Percentiles rank a stretch among this genome's conserved stretches.
phyloP scores from a whole-genome alignment of 2,329 filamentous ascomycete species.

The Hortaea sp. region DNA sequence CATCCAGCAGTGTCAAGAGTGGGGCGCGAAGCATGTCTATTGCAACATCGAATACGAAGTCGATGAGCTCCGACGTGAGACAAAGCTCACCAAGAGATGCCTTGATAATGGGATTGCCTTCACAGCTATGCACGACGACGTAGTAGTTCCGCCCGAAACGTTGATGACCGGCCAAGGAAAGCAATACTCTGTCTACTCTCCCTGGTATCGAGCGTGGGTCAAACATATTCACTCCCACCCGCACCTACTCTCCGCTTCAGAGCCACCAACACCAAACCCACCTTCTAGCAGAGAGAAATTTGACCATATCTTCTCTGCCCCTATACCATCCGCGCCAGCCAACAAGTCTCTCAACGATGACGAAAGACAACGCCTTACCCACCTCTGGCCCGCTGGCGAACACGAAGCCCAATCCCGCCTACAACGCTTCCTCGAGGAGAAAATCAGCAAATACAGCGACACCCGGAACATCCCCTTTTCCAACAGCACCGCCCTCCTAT shows the following conservation, averaged over 20 bases:
- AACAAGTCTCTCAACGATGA: conserved; percentile 52
- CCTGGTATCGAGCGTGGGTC: conserved; percentile 73
- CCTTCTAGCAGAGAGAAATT: conserved; percentile 38
- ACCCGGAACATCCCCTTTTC: conserved; percentile 56
- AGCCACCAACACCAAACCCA: conserved; percentile 49
- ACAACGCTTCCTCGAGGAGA: conserved; percentile 56
- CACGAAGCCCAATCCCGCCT: conserved; percentile 57
- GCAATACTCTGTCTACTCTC: conserved; percentile 75
- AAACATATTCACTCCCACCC: conserved; percentile 60
- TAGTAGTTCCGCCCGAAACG: conserved; percentile 65
- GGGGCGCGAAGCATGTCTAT: conserved; percentile 66
- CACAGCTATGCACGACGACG: conserved; percentile 69
- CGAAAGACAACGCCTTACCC: conserved; percentile 47
- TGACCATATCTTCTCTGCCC: conserved; percentile 46
- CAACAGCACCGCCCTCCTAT: conserved; percentile 57
- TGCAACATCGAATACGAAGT: conserved; percentile 88
- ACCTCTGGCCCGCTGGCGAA: conserved; percentile 67
- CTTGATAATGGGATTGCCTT: conserved; percentile 57
- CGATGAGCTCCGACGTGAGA: conserved; percentile 74
- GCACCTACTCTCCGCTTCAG: conserved; percentile 53
- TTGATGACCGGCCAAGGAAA: conserved; percentile 59
- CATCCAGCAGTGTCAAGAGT: conserved; percentile 55
- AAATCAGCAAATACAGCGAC: conserved; percentile 51
- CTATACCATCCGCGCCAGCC: conserved; percentile 52
- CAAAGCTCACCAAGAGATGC: conserved; percentile 51